phyloP scores from a whole-genome alignment of 805 yeast genomes.

The Metschnikowia proteae region DNA sequence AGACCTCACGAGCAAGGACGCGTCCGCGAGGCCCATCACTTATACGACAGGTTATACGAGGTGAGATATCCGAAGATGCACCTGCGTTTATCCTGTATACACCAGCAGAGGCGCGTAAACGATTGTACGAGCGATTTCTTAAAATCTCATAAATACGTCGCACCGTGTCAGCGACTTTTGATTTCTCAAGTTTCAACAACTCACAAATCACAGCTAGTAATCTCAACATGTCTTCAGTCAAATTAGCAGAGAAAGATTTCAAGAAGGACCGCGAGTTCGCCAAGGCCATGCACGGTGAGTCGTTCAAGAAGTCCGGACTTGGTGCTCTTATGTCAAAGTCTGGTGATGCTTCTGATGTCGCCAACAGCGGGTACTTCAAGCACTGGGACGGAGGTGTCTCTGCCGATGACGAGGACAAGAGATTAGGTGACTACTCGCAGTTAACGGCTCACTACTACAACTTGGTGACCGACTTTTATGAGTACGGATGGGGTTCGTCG shows the following conservation, averaged over 20 bases:
- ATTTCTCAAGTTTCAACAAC: slow-evolving; percentile 17
- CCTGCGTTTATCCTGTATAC: not conserved
- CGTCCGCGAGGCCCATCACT: not conserved
- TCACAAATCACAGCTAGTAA: slow-evolving; percentile 4
- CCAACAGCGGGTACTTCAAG: slow-evolving; percentile 86
- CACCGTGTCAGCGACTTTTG: not conserved
- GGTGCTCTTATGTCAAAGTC: slow-evolving; percentile 75
- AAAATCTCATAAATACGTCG: slow-evolving; percentile 5
- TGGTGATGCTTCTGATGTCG: slow-evolving; percentile 66
- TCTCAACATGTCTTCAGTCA: slow-evolving; percentile 17
- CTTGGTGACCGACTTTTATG: slow-evolving; percentile 96
- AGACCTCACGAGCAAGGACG: not conserved
- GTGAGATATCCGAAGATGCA: not conserved
- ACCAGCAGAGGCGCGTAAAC: slow-evolving; percentile 10
- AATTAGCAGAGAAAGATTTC: slow-evolving; percentile 49
- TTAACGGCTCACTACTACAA: slow-evolving; percentile 95
- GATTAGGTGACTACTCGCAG: slow-evolving; percentile 83
- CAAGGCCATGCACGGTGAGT: slow-evolving; percentile 80
- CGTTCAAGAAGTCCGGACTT: slow-evolving; percentile 64
- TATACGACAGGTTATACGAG: not conserved
- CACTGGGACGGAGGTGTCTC: slow-evolving; percentile 95
- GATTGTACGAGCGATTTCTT: slow-evolving; percentile 15
- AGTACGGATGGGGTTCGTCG: slow-evolving; percentile 98
- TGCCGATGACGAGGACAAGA: slow-evolving; percentile 61
- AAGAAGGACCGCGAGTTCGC: slow-evolving; percentile 70